Base-by-base conservation (phyloP, 768 basidiomycete species). In the Inosperma sp. region DNA sequence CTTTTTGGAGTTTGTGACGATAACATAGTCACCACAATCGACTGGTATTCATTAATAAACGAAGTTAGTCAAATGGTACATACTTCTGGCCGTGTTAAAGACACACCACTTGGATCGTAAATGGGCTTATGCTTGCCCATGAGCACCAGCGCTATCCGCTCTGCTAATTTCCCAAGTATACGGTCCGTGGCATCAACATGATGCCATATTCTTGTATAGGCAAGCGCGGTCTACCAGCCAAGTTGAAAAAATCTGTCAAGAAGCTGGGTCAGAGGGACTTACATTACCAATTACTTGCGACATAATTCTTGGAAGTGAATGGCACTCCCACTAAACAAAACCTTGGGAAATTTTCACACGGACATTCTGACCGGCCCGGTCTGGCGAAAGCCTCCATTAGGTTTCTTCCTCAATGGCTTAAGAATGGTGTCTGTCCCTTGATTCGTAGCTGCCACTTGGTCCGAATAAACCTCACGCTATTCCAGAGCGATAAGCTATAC, bases 81-180 rank as follows among this genome's bases (percentile, higher is more conserved):
- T 10, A 46, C 25, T 31, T 23, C 22, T 41, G 6, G 27, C 19
- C 26, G 14, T 14, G 10, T 31, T n/a, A n/a, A n/a, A n/a, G 6
- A 71, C 86, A 52, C 55, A 93, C 95, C 81, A 57, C 86, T 79
- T 8, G 91, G 92, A 69, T 98, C 93, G 61, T 90, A 98, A 33
- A 94, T 91, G 5, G 95, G 94, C 65, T 98, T 99, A 68, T 98
- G 93, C 72, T 98, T 99, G 63, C 95, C 96, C 95, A 97, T 97
- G 39, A 99, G 78, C 26, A 93, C 93, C 51, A 91, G 80, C 3
- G 96, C 95, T 59, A 99, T 96, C 29, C 92, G 80, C 60, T 89
- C 86, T 5, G 96, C 94, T 8, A 98, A 79, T 75, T 94, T 92
- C 64, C 96, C 96, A 14, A 98, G 77, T n/a, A 93, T 75, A 31